Base-by-base conservation (phyloP, 768 basidiomycete genomes). In the Lactarius trivialis region DNA sequence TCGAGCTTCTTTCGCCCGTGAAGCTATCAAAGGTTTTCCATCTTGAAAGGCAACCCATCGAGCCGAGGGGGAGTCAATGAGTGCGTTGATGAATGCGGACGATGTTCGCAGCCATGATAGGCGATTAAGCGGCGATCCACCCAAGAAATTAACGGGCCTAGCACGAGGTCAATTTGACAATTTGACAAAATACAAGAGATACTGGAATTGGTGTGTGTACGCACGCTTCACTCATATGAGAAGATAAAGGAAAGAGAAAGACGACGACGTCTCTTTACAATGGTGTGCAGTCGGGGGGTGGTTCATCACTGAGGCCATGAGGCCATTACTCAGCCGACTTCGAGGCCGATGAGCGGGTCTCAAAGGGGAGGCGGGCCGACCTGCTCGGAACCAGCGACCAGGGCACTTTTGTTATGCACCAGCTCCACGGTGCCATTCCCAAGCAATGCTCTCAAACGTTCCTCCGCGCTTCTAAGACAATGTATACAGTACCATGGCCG, bases 41-140 rank as follows among this genome's bases (percentile, higher is more conserved):
- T 76, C 75, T 55, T 86, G 85, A 77, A 93, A 91, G 19, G 94
- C 66, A 45, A 96, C 71, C 88, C 95, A 98, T 51, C 81, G 78
- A 0, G 93, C 82, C 3, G 82, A 70, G 0, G 84, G 80, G 14
- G 82, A 77, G 17, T 70, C 72, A 39, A 88, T 75, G 67, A 93
- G 78, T 21, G 85, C 78, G 61, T 92, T 90, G 53, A 98, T 79
- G 73, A 94, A 92, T 8, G 80, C 71, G 32, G 84, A 81, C 15
- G 89, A 91, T 3, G 84, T 73, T 30, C 91, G 81, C 37, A 94
- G 79, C 85, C 93, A 93, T 1, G 89, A 85, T 21, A 93, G 78
- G 17, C 91, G 85, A 72, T 92, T 92, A 34, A 92, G 74, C 48
- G 88, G 84, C 58, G 90, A 89, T 43, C 88, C 82, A 36, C 74